phyloP scores from a whole-genome alignment of 2,329 filamentous ascomycete genomes.

The Paecilomyces niveus region DNA sequence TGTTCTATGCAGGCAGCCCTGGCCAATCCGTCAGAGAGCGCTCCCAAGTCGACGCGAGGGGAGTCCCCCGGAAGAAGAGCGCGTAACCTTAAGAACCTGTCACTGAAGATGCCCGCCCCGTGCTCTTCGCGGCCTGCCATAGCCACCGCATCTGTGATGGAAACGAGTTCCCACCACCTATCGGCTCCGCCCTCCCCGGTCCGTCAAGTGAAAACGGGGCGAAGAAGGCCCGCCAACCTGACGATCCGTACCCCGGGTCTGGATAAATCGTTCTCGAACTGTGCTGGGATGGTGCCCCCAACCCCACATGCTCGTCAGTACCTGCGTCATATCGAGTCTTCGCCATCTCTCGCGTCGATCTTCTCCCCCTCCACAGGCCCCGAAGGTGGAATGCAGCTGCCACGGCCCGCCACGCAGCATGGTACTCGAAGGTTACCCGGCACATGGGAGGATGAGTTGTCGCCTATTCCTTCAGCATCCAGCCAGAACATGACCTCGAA shows the following conservation, averaged over 20 bases:
- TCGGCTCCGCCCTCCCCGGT: constrained; percentile 52
- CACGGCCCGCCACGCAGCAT: constrained; percentile 29
- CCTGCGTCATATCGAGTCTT: constrained; percentile 56
- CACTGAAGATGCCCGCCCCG: constrained; percentile 51
- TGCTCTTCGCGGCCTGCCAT: constrained; percentile 38
- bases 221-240: constrained; percentile 52
- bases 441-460: constrained; percentile 21
- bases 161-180: constrained; percentile 32
- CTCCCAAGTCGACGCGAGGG: constrained; percentile 31
- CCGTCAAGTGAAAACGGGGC: constrained; percentile 47
- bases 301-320: constrained; percentile 50
- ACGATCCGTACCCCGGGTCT: constrained; percentile 52
- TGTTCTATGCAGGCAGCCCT: constrained; percentile 20
- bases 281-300: constrained; percentile 48
- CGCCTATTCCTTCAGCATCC: constrained; percentile 18
- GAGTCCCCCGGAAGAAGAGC: constrained; percentile 35
- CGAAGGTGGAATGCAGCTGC: constrained; percentile 45
- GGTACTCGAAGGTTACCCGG: constrained; percentile 19
- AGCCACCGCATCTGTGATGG: constrained; percentile 42
- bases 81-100: constrained; percentile 58
- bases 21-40: constrained; percentile 6
- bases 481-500: constrained; percentile 18
- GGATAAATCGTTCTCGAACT: constrained; percentile 43
- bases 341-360: constrained; percentile 50
- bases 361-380: constrained; percentile 46